phyloP scores from a whole-genome alignment of 179 eudicot genomes.

The Silene noctiflora region DNA sequence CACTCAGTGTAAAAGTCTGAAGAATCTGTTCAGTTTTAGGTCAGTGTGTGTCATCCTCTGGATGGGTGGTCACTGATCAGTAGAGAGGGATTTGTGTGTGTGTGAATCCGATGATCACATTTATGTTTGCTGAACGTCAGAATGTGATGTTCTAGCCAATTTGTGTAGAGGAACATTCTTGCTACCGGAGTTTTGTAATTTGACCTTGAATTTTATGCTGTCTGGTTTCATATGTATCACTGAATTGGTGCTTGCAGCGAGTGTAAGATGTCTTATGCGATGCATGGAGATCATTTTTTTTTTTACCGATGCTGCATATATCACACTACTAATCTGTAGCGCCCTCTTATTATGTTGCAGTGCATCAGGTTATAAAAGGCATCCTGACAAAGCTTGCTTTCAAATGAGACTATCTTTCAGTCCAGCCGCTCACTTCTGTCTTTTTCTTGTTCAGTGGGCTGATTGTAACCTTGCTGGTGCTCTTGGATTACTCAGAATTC shows the following conservation, averaged over 20 bases:
- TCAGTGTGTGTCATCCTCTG: too few relatives aligned
- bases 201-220: too few relatives aligned
- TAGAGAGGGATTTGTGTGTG: too few relatives aligned
- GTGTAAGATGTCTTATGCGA: not conserved
- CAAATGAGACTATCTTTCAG: slow-evolving; percentile 50
- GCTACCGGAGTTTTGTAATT: too few relatives aligned
- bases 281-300: too few relatives aligned
- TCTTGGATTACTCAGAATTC: slow-evolving; percentile 44
- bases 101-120: too few relatives aligned
- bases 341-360: slow-evolving; percentile 25
- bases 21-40: too few relatives aligned
- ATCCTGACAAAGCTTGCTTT: slow-evolving; percentile 42
- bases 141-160: too few relatives aligned
- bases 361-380: slow-evolving; percentile 35
- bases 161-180: too few relatives aligned
- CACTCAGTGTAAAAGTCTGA: too few relatives aligned
- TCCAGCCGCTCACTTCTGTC: slow-evolving; percentile 40
- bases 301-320: not conserved
- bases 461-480: slow-evolving; percentile 48
- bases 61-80: too few relatives aligned
- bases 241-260: not conserved
- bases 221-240: not conserved
- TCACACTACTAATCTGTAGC: not conserved
- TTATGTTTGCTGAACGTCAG: too few relatives aligned
- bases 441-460: slow-evolving; percentile 46